Evolutionary conservation across 164 flowering plant genomes (phyloP).

Genomic region (Berberis vulgaris): DNA sequence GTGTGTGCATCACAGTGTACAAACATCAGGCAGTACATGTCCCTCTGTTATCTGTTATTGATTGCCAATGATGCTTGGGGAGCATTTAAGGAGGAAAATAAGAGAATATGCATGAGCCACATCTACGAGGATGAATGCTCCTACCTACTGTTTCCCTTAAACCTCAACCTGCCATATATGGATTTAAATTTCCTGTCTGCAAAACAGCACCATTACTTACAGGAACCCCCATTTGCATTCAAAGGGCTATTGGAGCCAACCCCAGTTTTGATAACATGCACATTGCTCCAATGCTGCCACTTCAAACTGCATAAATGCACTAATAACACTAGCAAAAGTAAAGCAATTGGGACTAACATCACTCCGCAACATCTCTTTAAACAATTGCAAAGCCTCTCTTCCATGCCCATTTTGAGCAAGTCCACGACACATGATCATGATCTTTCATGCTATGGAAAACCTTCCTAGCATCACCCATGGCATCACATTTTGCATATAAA

Average conservation of each 20-base stretch:
- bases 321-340: slow-evolving; percentile 29
- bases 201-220: no score
- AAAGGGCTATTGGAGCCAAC: slow-evolving; percentile 11
- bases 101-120: no score
- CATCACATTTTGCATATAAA: slow-evolving; percentile 32
- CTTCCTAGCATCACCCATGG: slow-evolving; percentile 22
- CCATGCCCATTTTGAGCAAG: slow-evolving; percentile 34
- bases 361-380: slow-evolving; percentile 30
- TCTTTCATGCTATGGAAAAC: slow-evolving; percentile 28
- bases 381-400: slow-evolving; percentile 29
- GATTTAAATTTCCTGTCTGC: no score
- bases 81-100: no score
- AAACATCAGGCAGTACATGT: no score
- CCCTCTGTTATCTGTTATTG: no score
- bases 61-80: no score
- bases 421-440: slow-evolving; percentile 44
- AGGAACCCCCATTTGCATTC: no score
- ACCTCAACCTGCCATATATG: no score
- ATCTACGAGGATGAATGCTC: no score
- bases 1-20: no score
- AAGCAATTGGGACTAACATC: slow-evolving; percentile 30
- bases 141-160: no score
- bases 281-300: slow-evolving; percentile 8
- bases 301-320: slow-evolving; percentile 22
- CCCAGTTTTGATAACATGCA: slow-evolving; percentile 32